phyloP scores from a whole-genome alignment of 2,329 filamentous ascomycete genomes.

The Lachnum nothofagi region DNA sequence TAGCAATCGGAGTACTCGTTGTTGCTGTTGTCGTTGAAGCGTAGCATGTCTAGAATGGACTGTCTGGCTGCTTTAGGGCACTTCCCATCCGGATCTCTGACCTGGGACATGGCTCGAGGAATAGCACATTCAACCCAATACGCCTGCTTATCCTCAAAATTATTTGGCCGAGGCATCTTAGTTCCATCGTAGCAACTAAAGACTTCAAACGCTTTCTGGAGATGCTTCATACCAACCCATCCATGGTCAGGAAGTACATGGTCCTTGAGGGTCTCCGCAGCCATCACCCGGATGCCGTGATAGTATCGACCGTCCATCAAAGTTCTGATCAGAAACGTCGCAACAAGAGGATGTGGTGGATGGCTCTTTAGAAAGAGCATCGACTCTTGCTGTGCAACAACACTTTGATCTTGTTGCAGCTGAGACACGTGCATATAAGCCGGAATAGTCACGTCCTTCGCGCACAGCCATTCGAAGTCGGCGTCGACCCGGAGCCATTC shows the following conservation, averaged over 20 bases:
- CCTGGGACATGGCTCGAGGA: constrained; percentile 69
- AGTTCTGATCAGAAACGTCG: constrained; percentile 83
- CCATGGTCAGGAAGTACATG: constrained; percentile 67
- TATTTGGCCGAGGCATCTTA: constrained; percentile 77
- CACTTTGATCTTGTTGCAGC: constrained; percentile 91
- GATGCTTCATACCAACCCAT: constrained; percentile 76
- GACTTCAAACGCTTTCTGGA: constrained; percentile 79
- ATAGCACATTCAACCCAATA: constrained; percentile 85
- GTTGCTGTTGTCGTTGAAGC: constrained; percentile 89
- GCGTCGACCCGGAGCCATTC: constrained; percentile 98
- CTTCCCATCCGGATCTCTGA: constrained; percentile 69
- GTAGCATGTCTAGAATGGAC: constrained; percentile 83
- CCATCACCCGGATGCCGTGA: constrained; percentile 83
- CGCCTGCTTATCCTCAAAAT: constrained; percentile 80
- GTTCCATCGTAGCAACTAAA: constrained; percentile 80
- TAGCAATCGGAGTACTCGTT: constrained; percentile 86
- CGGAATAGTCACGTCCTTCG: constrained; percentile 73
- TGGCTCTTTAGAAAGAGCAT: constrained; percentile 68
- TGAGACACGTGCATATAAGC: constrained; percentile 98
- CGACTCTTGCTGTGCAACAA: constrained; percentile 77
- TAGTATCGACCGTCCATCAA: constrained; percentile 90
- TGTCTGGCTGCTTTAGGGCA: constrained; percentile 74
- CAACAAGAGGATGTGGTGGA: constrained; percentile 71
- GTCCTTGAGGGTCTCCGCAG: constrained; percentile 70
- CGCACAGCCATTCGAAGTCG: constrained; percentile 96